phyloP scores from a whole-genome alignment of 345 rosid genomes.

The Clarkia xantiana region DNA sequence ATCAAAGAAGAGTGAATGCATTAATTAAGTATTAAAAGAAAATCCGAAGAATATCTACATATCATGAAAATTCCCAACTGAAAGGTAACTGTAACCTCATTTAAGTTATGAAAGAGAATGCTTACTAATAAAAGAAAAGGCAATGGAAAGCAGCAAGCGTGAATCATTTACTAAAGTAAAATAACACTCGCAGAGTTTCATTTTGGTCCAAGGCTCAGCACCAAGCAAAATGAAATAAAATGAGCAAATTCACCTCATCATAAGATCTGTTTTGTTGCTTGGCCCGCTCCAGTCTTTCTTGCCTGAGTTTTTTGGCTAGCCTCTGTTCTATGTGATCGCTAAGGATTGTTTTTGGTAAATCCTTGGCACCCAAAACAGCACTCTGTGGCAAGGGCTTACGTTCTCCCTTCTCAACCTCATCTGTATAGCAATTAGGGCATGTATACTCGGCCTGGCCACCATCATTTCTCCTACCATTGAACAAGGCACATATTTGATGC shows the following conservation, averaged over 20 bases:
- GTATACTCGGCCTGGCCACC: conserved; percentile 99
- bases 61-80: no score
- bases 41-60: no score
- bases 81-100: no score
- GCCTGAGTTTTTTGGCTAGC: conserved; percentile 49
- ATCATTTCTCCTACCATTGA: conserved; percentile 96
- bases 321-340: conserved; percentile 97
- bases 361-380: conserved; percentile 97
- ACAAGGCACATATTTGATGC: conserved; percentile 96
- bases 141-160: no score
- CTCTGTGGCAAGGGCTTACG: conserved; percentile 89
- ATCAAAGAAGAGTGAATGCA: neutral
- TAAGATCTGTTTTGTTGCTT: conserved; percentile 51
- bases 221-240: neutral
- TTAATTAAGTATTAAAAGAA: no score
- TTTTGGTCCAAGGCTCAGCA: neutral
- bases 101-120: no score
- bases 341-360: conserved; percentile 81
- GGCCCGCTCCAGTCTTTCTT: conserved; percentile 82
- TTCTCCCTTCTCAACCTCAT: conserved; percentile 80
- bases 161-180: no score
- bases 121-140: no score
- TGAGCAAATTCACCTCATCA: conserved; percentile 58
- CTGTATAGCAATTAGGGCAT: conserved; percentile 90
- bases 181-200: neutral